phyloP scores from a whole-genome alignment of 108 stramenopile species.

The Cyclostephanos tholiformis region DNA sequence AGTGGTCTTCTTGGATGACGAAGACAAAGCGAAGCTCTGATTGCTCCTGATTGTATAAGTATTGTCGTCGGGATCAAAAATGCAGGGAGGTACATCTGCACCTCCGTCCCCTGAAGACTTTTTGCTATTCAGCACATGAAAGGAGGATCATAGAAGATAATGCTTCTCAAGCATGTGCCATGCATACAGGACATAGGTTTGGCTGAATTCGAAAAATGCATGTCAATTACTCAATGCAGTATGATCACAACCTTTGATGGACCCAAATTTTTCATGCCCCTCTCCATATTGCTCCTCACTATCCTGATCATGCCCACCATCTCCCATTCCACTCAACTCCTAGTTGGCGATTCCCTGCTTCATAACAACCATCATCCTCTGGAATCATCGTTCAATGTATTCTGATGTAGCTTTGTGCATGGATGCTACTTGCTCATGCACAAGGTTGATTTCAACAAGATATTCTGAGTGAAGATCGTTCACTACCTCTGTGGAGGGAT shows the following conservation, averaged over 20 bases:
- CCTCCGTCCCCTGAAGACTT: not conserved
- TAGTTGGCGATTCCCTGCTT: not conserved
- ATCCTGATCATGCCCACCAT: slow-evolving; percentile 14
- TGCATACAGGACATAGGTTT: not conserved
- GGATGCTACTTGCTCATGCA: not conserved
- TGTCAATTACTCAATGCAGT: not conserved
- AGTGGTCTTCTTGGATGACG: not conserved
- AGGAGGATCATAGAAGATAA: not conserved
- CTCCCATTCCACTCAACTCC: slow-evolving; percentile 12
- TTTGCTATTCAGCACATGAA: not conserved
- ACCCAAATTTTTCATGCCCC: not conserved
- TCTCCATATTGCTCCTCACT: slow-evolving; percentile 21
- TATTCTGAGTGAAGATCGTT: not conserved
- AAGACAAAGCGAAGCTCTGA: too few species aligned
- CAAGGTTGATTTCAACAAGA: not conserved
- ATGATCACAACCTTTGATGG: not conserved
- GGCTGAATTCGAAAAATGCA: not conserved
- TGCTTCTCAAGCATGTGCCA: slow-evolving; percentile 9
- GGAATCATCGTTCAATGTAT: not conserved
- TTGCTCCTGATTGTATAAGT: too few species aligned
- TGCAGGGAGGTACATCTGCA: not conserved
- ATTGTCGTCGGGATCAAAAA: not conserved
- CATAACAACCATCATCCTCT: not conserved
- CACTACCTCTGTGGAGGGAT: not conserved
- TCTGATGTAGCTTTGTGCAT: not conserved